Conservation (phyloP, 345 rosid species). For the Stellera chamaejasme region DNA sequence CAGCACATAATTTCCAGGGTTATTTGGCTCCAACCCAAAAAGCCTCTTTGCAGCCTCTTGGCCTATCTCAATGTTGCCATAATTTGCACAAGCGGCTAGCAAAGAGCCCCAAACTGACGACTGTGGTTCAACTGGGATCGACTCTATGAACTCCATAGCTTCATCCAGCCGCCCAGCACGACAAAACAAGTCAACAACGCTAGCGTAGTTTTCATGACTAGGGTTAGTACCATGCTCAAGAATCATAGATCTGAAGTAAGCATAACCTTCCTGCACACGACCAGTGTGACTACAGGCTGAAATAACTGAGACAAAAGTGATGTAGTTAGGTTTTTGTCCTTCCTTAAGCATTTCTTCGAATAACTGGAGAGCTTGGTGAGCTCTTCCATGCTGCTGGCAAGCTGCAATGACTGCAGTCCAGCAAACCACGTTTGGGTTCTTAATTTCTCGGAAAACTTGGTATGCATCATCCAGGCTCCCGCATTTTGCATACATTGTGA, state of each 20-base stretch:
- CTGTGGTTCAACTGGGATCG: slow-evolving; percentile 28
- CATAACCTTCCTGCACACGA: slow-evolving; percentile 25
- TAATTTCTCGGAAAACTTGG: slow-evolving; percentile 22
- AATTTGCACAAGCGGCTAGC: slow-evolving; percentile 32
- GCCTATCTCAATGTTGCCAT: slow-evolving; percentile 30
- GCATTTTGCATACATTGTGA: slow-evolving; percentile 43
- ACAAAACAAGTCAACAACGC: slow-evolving; percentile 43
- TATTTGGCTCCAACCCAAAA: slow-evolving; percentile 30
- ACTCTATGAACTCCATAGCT: slow-evolving; percentile 27
- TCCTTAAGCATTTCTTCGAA: slow-evolving; percentile 30
- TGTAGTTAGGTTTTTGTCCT: slow-evolving; percentile 29
- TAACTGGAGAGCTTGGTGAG: slow-evolving; percentile 20
- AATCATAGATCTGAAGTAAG: slow-evolving; percentile 34
- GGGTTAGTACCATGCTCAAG: slow-evolving; percentile 25
- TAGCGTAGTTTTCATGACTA: slow-evolving; percentile 35
- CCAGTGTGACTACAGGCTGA: slow-evolving; percentile 38
- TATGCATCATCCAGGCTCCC: slow-evolving; percentile 24
- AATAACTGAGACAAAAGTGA: slow-evolving; percentile 29
- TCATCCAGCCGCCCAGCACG: slow-evolving; percentile 32
- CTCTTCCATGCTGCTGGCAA: slow-evolving; percentile 37
- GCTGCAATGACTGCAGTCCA: slow-evolving; percentile 40
- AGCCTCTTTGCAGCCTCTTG: slow-evolving; percentile 31
- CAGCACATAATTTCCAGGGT: slow-evolving; percentile 30
- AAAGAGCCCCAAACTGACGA: slow-evolving; percentile 34
- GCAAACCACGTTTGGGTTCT: slow-evolving; percentile 27